phyloP scores from a whole-genome alignment of 2,329 filamentous ascomycete genomes.

The Harringtonia lauricola region DNA sequence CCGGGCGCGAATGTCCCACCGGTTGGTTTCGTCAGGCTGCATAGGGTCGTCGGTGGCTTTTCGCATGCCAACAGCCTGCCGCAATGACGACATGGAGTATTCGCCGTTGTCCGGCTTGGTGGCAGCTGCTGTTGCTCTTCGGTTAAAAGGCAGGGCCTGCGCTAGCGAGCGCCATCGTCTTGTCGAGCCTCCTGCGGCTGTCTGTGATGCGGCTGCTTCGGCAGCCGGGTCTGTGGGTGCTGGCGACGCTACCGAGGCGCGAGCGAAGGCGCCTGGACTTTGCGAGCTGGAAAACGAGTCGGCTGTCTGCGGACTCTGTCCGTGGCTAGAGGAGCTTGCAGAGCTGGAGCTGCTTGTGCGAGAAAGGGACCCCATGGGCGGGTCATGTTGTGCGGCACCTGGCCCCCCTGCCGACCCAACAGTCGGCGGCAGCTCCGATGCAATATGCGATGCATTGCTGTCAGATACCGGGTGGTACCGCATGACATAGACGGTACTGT shows the following conservation, averaged over 20 bases:
- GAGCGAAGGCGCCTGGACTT: conserved; percentile 2
- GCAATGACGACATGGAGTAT: background rate
- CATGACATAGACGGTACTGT: conserved; percentile 53
- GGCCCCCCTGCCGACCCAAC: background rate
- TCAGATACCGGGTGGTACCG: conserved; percentile 49
- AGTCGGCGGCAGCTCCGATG: conserved; percentile 20
- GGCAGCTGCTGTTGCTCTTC: background rate
- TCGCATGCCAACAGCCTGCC: background rate
- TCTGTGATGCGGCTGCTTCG: conserved; percentile 22
- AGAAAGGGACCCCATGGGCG: conserved; percentile 1
- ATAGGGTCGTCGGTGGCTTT: background rate
- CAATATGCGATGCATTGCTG: conserved; percentile 30
- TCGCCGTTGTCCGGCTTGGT: background rate
- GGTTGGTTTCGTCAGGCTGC: conserved; percentile 12
- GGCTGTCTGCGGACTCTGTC: background rate
- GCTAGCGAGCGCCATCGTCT: conserved; percentile 19
- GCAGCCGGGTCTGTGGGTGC: conserved; percentile 18
- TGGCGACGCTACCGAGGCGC: conserved; percentile 3
- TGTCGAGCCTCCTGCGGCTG: conserved; percentile 1
- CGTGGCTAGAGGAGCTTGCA: conserved; percentile 2
- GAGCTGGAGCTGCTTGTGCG: conserved; percentile 10
- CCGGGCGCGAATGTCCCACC: conserved; percentile 46
- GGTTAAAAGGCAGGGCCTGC: conserved; percentile 20
- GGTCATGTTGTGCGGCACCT: background rate
- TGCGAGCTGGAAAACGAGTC: conserved; percentile 4